These are phyloP conservation scores for Ceratocystis smalleyi DNA, from an alignment of 2,329 filamentous ascomycete species.

Conservation along the genomic window DNA sequence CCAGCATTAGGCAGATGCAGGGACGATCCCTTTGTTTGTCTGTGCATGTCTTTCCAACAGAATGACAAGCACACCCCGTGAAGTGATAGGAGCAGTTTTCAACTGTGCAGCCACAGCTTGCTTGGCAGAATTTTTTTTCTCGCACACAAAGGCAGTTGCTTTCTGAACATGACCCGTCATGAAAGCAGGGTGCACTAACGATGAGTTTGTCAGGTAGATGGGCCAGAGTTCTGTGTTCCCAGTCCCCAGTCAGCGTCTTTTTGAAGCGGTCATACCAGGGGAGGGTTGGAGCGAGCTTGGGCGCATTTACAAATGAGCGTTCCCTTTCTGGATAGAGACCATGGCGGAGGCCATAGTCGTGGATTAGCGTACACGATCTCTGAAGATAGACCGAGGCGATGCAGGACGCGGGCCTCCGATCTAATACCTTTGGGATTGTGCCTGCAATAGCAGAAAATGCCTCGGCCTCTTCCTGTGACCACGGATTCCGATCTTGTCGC, in stretches of 20 bases:
- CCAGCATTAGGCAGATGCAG: constrained; percentile 57
- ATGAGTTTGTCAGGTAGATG: constrained; percentile 42
- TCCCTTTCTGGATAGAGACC: not conserved
- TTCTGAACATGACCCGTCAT: constrained; percentile 49
- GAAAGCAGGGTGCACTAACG: constrained; percentile 49
- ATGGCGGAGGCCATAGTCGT: not conserved
- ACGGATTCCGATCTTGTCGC: constrained; percentile 1
- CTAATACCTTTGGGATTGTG: constrained; percentile 4
- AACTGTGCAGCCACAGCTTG: constrained; percentile 49
- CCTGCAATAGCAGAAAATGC: constrained; percentile 6
- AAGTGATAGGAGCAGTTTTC: constrained; percentile 47
- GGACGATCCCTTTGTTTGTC: constrained; percentile 40
- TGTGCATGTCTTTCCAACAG: constrained; percentile 42
- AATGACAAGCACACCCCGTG: constrained; percentile 50
- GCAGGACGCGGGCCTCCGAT: constrained; percentile 12
- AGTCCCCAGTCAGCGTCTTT: constrained; percentile 39
- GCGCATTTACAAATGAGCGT: not conserved
- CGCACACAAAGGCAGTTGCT: constrained; percentile 48
- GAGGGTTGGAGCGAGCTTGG: constrained; percentile 26
- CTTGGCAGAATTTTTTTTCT: constrained; percentile 52
- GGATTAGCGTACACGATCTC: constrained; percentile 9
- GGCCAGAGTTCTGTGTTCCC: constrained; percentile 39
- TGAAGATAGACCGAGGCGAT: constrained; percentile 14
- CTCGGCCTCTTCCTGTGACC: constrained; percentile 2
- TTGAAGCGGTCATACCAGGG: constrained; percentile 42